phyloP scores from a whole-genome alignment of 768 basidiomycete genomes.

The Xanthoconium stramineum region DNA sequence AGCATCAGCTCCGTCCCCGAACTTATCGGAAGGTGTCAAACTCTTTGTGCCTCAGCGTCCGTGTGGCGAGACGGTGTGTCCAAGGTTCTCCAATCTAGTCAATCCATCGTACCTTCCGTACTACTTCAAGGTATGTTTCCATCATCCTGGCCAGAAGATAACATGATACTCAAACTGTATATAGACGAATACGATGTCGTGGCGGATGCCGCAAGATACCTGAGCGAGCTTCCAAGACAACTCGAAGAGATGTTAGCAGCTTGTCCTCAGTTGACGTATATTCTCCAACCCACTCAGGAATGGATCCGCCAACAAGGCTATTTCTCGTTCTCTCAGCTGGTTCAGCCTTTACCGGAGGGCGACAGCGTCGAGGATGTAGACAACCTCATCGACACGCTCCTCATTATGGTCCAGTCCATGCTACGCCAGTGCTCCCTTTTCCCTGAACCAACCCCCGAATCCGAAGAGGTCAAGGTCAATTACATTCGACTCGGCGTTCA shows the following conservation, averaged over 20 bases:
- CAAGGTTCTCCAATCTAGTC: constrained; percentile 19
- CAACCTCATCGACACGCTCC: constrained; percentile 55
- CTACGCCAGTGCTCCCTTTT: constrained; percentile 36
- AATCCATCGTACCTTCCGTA: constrained; percentile 25
- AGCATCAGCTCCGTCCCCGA: constrained; percentile 12
- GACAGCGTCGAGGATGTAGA: constrained; percentile 27
- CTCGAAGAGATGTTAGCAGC: constrained; percentile 26
- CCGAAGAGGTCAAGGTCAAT: constrained; percentile 38
- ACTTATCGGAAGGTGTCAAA: constrained; percentile 29
- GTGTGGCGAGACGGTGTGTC: constrained; percentile 29
- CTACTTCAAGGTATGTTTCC: constrained; percentile 36
- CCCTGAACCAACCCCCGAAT: constrained; percentile 14
- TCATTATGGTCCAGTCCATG: constrained; percentile 65
- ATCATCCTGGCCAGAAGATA: not conserved
- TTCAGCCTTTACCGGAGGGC: not conserved
- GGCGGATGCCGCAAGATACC: constrained; percentile 23
- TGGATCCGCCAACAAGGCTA: constrained; percentile 32
- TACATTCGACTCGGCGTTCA: constrained; percentile 51
- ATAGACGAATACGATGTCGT: constrained; percentile 38
- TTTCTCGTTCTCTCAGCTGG: constrained; percentile 14
- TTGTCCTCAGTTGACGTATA: constrained; percentile 29
- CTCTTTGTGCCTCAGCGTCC: constrained; percentile 22
- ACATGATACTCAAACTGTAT: not conserved
- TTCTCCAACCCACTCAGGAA: constrained; percentile 25
- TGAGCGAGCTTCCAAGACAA: constrained; percentile 21